Percentiles rank a stretch among this genome's conserved stretches.
Conservation (phyloP, 2,329 filamentous ascomycete genomes). For the Amphichorda felina region DNA sequence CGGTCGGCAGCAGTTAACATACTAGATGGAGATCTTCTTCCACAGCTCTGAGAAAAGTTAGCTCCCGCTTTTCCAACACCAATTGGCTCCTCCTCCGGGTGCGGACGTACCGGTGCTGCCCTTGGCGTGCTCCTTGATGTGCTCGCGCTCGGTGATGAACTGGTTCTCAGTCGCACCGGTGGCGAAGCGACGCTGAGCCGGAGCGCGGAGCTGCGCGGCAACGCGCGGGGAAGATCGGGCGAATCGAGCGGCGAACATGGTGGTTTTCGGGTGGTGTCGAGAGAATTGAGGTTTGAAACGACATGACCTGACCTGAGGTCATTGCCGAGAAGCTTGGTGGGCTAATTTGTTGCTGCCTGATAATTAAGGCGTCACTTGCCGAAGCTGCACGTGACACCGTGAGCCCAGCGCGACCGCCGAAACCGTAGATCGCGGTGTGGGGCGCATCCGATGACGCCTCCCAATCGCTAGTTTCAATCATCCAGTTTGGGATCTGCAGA, state of each 20-base stretch:
- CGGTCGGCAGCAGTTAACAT: slow-evolving; percentile 34
- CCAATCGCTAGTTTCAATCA: too few species aligned
- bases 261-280: slow-evolving; percentile 9
- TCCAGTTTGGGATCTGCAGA: too few species aligned
- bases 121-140: slow-evolving; percentile 82
- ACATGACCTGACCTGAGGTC: slow-evolving; percentile 9
- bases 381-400: slow-evolving; percentile 5
- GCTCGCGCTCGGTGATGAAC: slow-evolving; percentile 85
- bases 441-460: too few species aligned
- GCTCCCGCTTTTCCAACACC: slow-evolving; percentile 4
- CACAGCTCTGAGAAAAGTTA: slow-evolving; percentile 60
- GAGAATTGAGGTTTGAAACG: background rate
- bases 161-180: slow-evolving; percentile 71
- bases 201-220: slow-evolving; percentile 44
- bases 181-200: slow-evolving; percentile 60
- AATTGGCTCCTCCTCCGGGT: slow-evolving; percentile 7
- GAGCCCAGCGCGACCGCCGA: slow-evolving; percentile 3
- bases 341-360: slow-evolving; percentile 8
- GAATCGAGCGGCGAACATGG: slow-evolving; percentile 55
- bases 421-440: too few species aligned
- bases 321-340: slow-evolving; percentile 9
- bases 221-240: slow-evolving; percentile 53
- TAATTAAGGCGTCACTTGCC: slow-evolving; percentile 1
- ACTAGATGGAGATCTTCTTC: slow-evolving; percentile 95
- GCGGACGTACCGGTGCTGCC: slow-evolving; percentile 61